phyloP scores from a whole-genome alignment of 768 basidiomycete species.

The Mycena vulgaris region DNA sequence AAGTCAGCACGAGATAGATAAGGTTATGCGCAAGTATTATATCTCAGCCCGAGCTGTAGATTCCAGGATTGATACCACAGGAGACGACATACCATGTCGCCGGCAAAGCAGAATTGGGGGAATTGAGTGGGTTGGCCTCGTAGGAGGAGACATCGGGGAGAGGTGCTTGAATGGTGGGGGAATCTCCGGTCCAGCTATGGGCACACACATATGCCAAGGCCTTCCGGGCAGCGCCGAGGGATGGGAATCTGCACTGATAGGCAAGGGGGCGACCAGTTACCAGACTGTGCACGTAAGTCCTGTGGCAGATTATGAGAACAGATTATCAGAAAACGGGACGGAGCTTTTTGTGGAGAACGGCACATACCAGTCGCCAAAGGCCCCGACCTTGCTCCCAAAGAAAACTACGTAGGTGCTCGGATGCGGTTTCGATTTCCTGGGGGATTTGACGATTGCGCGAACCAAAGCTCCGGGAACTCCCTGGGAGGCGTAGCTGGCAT shows the following conservation, averaged over 20 bases:
- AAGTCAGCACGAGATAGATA: too few species aligned
- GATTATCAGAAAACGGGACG: background rate
- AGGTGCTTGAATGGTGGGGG: background rate
- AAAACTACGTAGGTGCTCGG: background rate
- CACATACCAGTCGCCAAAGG: background rate
- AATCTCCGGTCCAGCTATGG: background rate
- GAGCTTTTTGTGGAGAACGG: background rate
- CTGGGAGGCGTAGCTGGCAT: background rate
- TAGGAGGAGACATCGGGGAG: background rate
- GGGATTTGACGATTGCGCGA: background rate
- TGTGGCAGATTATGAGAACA: background rate
- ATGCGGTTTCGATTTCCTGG: background rate
- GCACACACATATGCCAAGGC: background rate
- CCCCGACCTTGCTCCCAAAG: background rate
- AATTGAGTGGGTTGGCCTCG: background rate
- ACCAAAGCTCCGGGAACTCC: background rate
- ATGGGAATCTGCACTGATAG: background rate
- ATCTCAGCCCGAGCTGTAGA: background rate
- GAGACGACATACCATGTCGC: background rate
- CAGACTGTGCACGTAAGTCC: background rate
- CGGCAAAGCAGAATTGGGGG: background rate
- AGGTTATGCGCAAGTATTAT: too few species aligned
- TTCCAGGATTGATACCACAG: background rate
- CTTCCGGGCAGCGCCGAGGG: background rate
- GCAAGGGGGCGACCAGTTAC: background rate